Evolutionary conservation across 805 yeast genomes (phyloP).

Genomic region (Ogataea sp.): DNA sequence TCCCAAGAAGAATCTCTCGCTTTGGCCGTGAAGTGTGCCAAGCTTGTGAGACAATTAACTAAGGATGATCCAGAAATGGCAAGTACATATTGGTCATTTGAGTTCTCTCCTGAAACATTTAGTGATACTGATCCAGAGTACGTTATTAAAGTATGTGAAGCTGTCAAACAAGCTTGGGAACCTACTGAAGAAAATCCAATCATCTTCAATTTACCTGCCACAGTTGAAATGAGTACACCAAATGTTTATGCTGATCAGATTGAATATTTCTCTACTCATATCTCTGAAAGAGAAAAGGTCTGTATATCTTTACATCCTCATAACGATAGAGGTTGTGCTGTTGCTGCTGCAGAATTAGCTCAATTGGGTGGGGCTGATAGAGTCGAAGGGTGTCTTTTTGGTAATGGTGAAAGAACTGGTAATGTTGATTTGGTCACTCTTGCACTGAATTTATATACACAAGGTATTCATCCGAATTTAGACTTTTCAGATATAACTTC

Average conservation of each 20-base stretch:
- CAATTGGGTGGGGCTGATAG: constrained; percentile 83
- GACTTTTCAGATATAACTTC: constrained; percentile 64
- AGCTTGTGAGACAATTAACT: constrained; percentile 56
- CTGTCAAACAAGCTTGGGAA: constrained; percentile 68
- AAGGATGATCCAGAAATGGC: constrained; percentile 51
- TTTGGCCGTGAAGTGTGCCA: constrained; percentile 56
- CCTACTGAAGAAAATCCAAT: constrained; percentile 60
- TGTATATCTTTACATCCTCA: constrained; percentile 77
- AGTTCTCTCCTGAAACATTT: constrained; percentile 77
- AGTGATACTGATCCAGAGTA: constrained; percentile 61
- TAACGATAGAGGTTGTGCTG: constrained; percentile 82
- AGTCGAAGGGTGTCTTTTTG: constrained; percentile 79
- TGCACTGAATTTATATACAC: constrained; percentile 71
- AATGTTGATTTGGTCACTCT: constrained; percentile 76
- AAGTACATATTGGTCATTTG: constrained; percentile 63
- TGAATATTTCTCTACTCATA: constrained; percentile 58
- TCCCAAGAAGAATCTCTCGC: constrained; percentile 49
- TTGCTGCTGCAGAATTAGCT: constrained; percentile 82
- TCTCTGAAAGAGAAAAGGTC: constrained; percentile 59
- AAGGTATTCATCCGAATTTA: constrained; percentile 62
- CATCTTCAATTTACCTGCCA: constrained; percentile 77
- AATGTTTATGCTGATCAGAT: constrained; percentile 81
- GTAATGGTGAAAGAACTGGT: constrained; percentile 85
- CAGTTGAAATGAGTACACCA: constrained; percentile 77
- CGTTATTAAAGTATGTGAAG: constrained; percentile 61